Percentiles rank a stretch among this genome's conserved stretches.
Evolutionary conservation across 1,139 yeast species (phyloP).

Genomic region (Debaryomyces subglobosus): DNA sequence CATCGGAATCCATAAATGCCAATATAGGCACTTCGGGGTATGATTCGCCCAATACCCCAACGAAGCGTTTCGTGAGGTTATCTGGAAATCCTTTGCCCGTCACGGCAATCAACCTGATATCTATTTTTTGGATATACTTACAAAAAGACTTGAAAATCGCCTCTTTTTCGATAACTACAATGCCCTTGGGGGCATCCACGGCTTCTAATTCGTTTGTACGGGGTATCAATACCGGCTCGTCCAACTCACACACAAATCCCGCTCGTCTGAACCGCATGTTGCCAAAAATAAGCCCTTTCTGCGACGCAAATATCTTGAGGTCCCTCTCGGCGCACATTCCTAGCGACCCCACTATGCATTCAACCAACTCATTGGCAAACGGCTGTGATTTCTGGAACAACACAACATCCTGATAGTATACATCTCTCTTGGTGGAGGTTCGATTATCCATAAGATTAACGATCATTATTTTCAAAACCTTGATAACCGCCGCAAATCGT

Average conservation of each 20-base stretch:
- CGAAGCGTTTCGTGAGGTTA: constrained; percentile 29
- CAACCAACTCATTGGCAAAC: constrained; percentile 46
- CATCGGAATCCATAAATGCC: constrained; percentile 58
- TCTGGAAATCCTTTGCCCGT: constrained; percentile 76
- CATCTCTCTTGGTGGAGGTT: constrained; percentile 58
- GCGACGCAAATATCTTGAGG: constrained; percentile 58
- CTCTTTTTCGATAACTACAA: constrained; percentile 71
- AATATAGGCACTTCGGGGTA: constrained; percentile 41
- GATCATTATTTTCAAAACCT: constrained; percentile 21
- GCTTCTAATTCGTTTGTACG: constrained; percentile 8
- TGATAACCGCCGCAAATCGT: constrained; percentile 20
- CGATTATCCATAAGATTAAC: constrained; percentile 21
- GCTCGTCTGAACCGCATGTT: constrained; percentile 22
- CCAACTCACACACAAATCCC: not conserved
- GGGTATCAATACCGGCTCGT: constrained; percentile 33
- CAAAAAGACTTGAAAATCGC: constrained; percentile 46
- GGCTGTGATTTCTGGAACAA: constrained; percentile 51
- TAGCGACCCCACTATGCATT: constrained; percentile 32
- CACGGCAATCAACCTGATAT: constrained; percentile 36
- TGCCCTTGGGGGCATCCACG: constrained; percentile 14
- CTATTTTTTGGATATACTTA: constrained; percentile 17
- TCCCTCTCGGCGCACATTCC: constrained; percentile 25
- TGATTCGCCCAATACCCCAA: constrained; percentile 16
- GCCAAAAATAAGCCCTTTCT: constrained; percentile 63
- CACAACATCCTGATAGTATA: constrained; percentile 65